Evolutionary conservation across 257 asterid genomes (phyloP).

Genomic region (Rhazya stricta): DNA sequence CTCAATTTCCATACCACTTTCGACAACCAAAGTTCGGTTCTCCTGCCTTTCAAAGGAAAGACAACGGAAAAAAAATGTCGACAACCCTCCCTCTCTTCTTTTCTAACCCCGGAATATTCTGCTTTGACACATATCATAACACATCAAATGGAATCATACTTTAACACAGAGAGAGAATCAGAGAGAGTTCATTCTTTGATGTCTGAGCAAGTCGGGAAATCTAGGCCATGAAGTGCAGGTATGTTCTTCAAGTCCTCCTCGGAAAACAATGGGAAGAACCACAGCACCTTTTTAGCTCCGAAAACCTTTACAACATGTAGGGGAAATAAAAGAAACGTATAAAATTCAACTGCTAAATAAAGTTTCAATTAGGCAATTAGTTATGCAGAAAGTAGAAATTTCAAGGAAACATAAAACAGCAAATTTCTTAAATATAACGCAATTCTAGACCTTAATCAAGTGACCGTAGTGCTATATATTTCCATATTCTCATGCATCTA

Average conservation of each 20-base stretch:
- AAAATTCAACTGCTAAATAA: constrained; percentile 1
- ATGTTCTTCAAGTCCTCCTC: constrained; percentile 64
- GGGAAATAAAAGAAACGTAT: background rate
- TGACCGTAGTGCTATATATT: background rate
- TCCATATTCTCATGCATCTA: background rate
- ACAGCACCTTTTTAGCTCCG: constrained; percentile 52
- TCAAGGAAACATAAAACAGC: background rate
- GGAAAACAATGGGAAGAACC: constrained; percentile 68
- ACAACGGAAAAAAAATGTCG: too few relatives aligned
- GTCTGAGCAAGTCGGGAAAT: constrained; percentile 56
- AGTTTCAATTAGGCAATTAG: background rate
- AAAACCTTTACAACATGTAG: constrained; percentile 44
- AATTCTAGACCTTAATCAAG: background rate
- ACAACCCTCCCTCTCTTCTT: too few relatives aligned
- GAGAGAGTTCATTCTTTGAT: constrained; percentile 32
- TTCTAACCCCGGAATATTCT: too few relatives aligned
- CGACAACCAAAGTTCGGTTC: too few relatives aligned
- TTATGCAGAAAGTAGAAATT: background rate
- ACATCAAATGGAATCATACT: background rate
- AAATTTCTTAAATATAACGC: background rate
- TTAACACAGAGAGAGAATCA: background rate
- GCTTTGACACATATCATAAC: too few relatives aligned
- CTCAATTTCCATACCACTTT: too few relatives aligned
- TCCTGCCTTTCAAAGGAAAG: too few relatives aligned
- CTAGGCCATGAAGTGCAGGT: constrained; percentile 65